phyloP scores from a whole-genome alignment of 345 rosid species.

The Euphorbia lathyris region DNA sequence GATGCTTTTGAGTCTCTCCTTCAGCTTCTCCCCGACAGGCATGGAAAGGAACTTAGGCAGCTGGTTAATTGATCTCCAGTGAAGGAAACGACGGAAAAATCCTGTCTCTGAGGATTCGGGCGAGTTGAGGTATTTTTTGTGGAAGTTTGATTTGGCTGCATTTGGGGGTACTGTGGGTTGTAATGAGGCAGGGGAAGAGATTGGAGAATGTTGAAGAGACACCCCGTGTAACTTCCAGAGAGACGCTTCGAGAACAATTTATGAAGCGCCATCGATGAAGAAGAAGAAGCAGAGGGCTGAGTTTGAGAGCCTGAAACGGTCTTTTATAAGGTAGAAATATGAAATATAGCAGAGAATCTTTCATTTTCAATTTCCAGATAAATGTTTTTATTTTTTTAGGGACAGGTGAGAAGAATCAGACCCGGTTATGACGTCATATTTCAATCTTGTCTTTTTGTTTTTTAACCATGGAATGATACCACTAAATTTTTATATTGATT shows the following conservation, averaged over 20 bases:
- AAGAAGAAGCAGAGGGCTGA: not conserved
- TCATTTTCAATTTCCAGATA: no score
- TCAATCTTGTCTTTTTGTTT: no score
- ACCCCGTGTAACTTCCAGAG: conserved; percentile 23
- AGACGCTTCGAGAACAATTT: conserved; percentile 40
- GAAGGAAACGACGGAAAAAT: conserved; percentile 46
- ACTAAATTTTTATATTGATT: no score
- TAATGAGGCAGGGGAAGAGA: conserved; percentile 11
- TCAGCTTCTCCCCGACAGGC: conserved; percentile 49
- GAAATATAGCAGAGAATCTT: no score
- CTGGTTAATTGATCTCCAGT: conserved; percentile 32
- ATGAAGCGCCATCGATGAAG: conserved; percentile 40
- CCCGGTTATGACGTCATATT: no score
- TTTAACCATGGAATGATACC: no score
- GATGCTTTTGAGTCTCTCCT: conserved; percentile 39
- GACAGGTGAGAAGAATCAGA: no score
- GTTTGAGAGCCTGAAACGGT: no score
- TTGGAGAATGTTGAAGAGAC: conserved; percentile 17
- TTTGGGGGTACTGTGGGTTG: conserved; percentile 17
- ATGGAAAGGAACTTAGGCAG: conserved; percentile 41
- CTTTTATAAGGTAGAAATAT: no score
- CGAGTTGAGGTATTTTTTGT: conserved; percentile 39
- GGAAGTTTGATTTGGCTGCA: conserved; percentile 20
- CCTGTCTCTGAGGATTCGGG: conserved; percentile 35
- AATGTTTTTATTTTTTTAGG: no score